Percentiles rank a stretch among this genome's conserved stretches.
These are phyloP conservation scores for Pseudogymnoascus verrucosus DNA, from an alignment of 2,329 filamentous ascomycete genomes.

Conservation along the genomic window DNA sequence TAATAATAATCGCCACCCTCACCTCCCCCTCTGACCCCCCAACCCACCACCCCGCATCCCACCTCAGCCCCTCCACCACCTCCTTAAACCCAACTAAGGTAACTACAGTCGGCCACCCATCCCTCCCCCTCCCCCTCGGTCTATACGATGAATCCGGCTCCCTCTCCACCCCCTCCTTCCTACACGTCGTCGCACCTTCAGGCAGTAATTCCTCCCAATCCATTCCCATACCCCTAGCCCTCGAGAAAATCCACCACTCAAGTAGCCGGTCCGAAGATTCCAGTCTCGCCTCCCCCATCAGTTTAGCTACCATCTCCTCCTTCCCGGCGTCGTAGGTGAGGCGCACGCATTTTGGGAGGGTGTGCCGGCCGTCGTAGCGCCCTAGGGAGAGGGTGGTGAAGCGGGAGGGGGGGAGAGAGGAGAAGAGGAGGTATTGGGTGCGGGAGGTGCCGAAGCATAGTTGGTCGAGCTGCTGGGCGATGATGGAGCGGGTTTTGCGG, in stretches of 20 bases:
- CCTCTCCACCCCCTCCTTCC: not conserved
- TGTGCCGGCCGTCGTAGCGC: not conserved
- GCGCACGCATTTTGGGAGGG: not conserved
- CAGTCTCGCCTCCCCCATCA: not conserved
- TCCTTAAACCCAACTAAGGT: not conserved
- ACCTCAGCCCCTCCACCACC: not conserved
- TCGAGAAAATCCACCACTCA: not conserved
- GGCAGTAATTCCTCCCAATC: not conserved
- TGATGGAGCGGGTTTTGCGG: not conserved
- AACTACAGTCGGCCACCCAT: not conserved
- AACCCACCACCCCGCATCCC: not conserved
- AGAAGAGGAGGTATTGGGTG: not conserved
- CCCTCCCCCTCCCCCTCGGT: not conserved
- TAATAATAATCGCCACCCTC: not conserved
- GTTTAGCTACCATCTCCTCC: not conserved
- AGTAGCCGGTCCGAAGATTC: not conserved
- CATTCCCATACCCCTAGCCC: not conserved
- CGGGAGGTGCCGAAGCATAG: not conserved
- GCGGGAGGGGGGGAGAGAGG: too few species aligned
- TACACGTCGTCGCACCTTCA: not conserved
- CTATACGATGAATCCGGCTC: not conserved
- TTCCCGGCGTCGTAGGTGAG: not conserved
- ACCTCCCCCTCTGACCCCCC: not conserved
- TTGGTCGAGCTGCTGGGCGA: not conserved
- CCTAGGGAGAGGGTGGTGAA: not conserved